Base-by-base conservation (phyloP, 1,284 basidiomycete species). In the Malassezia slooffiae region DNA sequence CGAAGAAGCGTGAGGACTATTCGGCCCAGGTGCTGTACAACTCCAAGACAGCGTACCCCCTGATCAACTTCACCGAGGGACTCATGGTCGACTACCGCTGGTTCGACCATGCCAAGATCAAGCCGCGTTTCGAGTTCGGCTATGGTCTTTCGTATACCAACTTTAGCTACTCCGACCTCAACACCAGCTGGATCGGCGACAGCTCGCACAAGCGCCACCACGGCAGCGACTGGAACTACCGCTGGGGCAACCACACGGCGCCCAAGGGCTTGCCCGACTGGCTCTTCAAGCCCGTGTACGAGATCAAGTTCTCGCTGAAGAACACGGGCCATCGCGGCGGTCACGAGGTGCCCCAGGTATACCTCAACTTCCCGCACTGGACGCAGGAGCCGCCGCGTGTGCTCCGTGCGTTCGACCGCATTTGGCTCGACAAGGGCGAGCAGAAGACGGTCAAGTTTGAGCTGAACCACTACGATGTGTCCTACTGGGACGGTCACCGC, bases 321-420 rank as follows among this genome's bases (percentile, higher is more conserved):
- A 66, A 66, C 47, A 41, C 43, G 3, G 61, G 62, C 21, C 26
- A 43, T 11, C 26, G 29, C n/a, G 59, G 58, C 27, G 61, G 61
- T 4, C 48, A 49, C 39, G 61, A 63, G 34, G 61, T 62, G 4
- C 55, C 55, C 32, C 62, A 63, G 31, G 47, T 57, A 1, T 66
- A 66, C 43, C 41, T 66, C 13, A 41, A 40, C 21, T 63, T 60
- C 54, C 55, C 61, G 6, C 24, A 41, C 4, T 38, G 38, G 17
- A 52, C 58, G 2, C 55, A 54, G 22, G 61, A 60, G 38, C 62
- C 62, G 3, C 59, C 59, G 9, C 58, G 54, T 43, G 55, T 60
- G 5, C 50, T 66, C 8, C 58, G 62, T 16, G 40, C 30, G n/a
- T 66, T 66, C 40, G 60, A 58, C 15, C 47, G 57, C 5, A 35